These are phyloP conservation scores for Tylopilus rubrobrunneus DNA, from an alignment of 768 basidiomycete genomes.

Conservation along the genomic window DNA sequence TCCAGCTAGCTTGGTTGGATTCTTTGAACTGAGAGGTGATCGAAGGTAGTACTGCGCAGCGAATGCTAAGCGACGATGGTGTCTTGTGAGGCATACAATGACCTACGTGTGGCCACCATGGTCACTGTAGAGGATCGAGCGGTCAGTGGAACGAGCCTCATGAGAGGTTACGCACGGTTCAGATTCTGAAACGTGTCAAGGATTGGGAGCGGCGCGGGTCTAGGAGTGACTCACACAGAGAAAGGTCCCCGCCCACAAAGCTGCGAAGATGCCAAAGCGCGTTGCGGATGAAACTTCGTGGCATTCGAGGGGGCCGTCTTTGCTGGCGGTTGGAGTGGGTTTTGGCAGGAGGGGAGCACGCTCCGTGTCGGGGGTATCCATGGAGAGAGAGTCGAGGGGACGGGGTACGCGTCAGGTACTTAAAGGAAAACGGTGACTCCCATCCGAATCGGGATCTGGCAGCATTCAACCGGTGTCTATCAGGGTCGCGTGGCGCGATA, in stretches of 20 bases:
- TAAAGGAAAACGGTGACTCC: background rate
- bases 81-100: background rate
- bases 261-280: conserved; percentile 60
- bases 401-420: background rate
- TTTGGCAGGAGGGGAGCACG: conserved; percentile 23
- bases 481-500: no score
- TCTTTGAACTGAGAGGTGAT: conserved; percentile 24
- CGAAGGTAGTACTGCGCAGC: conserved; percentile 8
- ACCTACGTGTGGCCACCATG: conserved; percentile 24
- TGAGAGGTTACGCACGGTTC: conserved; percentile 1
- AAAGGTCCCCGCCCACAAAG: conserved; percentile 67
- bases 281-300: conserved; percentile 55
- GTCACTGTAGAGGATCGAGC: conserved; percentile 10
- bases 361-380: background rate
- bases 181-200: background rate
- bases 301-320: conserved; percentile 39
- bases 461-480: no score
- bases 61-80: background rate
- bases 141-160: background rate
- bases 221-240: conserved; percentile 45
- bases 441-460: background rate
- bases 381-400: background rate
- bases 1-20: conserved; percentile 29
- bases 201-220: background rate
- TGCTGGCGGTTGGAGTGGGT: background rate